Evolutionary conservation across 2,329 filamentous ascomycete species (phyloP).

Genomic region (Penicillium polonicum): DNA sequence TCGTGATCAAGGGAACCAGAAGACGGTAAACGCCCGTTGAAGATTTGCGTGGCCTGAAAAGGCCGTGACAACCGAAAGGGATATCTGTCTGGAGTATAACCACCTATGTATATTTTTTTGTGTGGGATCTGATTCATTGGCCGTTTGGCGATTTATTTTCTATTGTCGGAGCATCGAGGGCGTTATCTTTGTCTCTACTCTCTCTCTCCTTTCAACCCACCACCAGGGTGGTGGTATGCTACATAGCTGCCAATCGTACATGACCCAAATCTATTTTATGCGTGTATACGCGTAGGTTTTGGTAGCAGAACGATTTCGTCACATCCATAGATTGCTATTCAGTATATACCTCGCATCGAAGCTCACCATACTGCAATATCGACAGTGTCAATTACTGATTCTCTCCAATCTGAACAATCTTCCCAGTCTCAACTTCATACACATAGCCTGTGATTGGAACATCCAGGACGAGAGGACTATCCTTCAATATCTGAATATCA

Average conservation of each 20-base stretch:
- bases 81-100: conserved; percentile 11
- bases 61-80: conserved; percentile 14
- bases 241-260: not conserved
- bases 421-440: conserved; percentile 75
- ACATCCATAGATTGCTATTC: not conserved
- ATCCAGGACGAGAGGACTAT: conserved; percentile 59
- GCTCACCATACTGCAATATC: not conserved
- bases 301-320: not conserved
- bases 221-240: not conserved
- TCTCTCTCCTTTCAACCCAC: not conserved
- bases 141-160: conserved; percentile 10
- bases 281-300: not conserved
- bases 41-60: conserved; percentile 18
- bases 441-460: conserved; percentile 70
- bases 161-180: conserved; percentile 17
- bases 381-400: not conserved
- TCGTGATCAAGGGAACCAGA: conserved; percentile 74
- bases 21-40: conserved; percentile 48
- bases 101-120: conserved; percentile 10
- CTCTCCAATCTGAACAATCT: conserved; percentile 49
- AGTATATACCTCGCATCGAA: not conserved
- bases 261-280: not conserved
- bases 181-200: conserved; percentile 12
- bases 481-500: conserved; percentile 64
- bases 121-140: conserved; percentile 6